Evolutionary conservation across 805 yeast species (phyloP).

Genomic region (Priceomyces haplophilus): DNA sequence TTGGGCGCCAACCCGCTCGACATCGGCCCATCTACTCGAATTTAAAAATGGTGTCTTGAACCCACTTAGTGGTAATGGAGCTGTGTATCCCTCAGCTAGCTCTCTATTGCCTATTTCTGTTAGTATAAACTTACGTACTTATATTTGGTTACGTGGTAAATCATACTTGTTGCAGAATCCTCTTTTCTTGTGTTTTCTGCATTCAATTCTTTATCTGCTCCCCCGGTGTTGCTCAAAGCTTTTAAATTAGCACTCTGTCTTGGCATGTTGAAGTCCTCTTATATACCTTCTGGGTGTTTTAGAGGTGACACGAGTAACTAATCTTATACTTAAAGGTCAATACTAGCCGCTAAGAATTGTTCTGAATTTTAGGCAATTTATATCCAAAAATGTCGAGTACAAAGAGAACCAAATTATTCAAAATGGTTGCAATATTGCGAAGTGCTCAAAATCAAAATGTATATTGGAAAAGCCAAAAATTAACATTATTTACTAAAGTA

Average conservation of each 20-base stretch:
- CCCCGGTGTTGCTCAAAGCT: too few relatives aligned
- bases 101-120: conserved; percentile 9
- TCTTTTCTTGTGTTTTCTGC: conserved; percentile 7
- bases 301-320: background rate
- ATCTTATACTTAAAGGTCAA: too few relatives aligned
- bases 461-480: too few relatives aligned
- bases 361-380: background rate
- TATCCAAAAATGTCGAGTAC: background rate
- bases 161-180: conserved; percentile 19
- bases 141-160: conserved; percentile 8
- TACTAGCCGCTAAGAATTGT: background rate
- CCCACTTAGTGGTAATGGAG: conserved; percentile 29
- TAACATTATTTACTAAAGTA: background rate
- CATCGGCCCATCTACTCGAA: conserved; percentile 43
- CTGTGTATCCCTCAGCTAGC: conserved; percentile 2
- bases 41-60: conserved; percentile 44
- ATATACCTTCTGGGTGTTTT: too few relatives aligned
- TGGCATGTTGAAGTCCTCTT: too few relatives aligned
- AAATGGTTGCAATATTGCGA: background rate
- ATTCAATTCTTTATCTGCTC: too few relatives aligned
- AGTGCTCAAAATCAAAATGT: background rate
- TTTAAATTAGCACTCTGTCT: too few relatives aligned
- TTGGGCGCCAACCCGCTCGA: conserved; percentile 29
- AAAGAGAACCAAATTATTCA: background rate
- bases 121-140: conserved; percentile 1